Percentiles rank a stretch among this genome's conserved stretches.
Conservation (phyloP, 176 grass and related monocot species). For the Bolboschoenus planiculmis region DNA sequence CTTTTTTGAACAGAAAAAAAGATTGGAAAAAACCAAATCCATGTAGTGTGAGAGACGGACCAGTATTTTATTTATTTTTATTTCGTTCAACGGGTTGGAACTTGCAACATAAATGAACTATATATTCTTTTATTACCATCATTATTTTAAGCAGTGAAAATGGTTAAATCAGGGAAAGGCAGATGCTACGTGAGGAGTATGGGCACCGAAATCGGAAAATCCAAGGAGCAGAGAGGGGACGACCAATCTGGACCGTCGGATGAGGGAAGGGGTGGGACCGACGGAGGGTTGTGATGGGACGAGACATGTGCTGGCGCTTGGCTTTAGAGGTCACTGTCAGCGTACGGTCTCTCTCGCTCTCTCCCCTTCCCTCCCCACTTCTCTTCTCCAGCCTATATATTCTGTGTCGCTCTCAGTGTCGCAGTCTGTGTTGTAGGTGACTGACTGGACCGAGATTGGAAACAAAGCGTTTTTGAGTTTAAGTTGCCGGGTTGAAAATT, state of each 20-base stretch:
- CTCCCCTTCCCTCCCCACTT: not conserved
- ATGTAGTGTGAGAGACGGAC: not conserved
- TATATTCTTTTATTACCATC: not conserved
- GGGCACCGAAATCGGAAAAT: slow-evolving; percentile 25
- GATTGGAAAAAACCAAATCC: not conserved
- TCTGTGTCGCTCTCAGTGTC: slow-evolving; percentile 16
- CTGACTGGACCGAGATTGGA: not conserved
- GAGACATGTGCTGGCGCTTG: slow-evolving; percentile 25
- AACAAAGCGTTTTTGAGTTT: not conserved
- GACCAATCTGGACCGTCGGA: slow-evolving; percentile 15
- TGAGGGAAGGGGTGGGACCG: slow-evolving; percentile 10
- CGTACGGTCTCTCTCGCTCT: slow-evolving; percentile 9
- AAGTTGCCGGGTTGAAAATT: not conserved
- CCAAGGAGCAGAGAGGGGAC: not conserved
- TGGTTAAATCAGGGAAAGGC: not conserved
- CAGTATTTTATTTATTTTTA: not conserved
- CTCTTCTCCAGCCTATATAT: not conserved
- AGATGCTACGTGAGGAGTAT: not conserved
- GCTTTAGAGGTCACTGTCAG: slow-evolving; percentile 25
- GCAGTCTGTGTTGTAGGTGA: slow-evolving; percentile 18
- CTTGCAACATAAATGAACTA: not conserved
- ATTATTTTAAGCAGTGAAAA: slow-evolving; percentile 2
- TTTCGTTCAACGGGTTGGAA: not conserved
- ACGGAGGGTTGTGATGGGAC: slow-evolving; percentile 24
- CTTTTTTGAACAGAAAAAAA: not conserved